phyloP scores from a whole-genome alignment of 1,284 basidiomycete genomes.

The Heterobasidion parviporum region DNA sequence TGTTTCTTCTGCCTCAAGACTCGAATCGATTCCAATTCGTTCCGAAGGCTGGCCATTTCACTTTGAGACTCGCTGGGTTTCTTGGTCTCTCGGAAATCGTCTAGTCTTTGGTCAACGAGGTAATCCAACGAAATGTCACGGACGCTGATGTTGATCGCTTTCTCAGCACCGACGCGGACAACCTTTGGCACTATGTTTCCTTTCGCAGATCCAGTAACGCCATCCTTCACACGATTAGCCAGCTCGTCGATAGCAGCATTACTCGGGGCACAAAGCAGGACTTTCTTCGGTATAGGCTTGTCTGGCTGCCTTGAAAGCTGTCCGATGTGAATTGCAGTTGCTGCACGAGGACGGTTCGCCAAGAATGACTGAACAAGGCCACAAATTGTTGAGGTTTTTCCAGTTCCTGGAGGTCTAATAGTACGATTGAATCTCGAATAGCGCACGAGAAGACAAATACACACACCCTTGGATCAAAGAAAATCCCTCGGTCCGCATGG shows the following conservation, averaged over 20 bases:
- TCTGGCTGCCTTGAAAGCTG: slow-evolving; percentile 32
- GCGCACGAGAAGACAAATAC: background rate
- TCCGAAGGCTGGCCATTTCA: slow-evolving; percentile 55
- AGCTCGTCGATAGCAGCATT: slow-evolving; percentile 99
- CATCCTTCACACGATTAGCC: slow-evolving; percentile 79
- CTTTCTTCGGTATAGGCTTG: slow-evolving; percentile 55
- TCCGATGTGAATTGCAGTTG: slow-evolving; percentile 41
- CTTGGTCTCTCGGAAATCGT: slow-evolving; percentile 30
- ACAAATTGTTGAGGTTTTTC: slow-evolving; percentile 98
- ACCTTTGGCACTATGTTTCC: slow-evolving; percentile 62
- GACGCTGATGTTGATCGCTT: slow-evolving; percentile 75
- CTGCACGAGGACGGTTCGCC: slow-evolving; percentile 43
- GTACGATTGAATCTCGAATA: background rate
- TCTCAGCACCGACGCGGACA: slow-evolving; percentile 82
- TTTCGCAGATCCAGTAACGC: slow-evolving; percentile 55
- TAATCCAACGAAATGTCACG: slow-evolving; percentile 85
- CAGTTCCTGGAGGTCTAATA: slow-evolving; percentile 89
- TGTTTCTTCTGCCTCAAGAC: slow-evolving; percentile 52
- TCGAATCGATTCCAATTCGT: slow-evolving; percentile 66
- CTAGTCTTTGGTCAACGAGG: slow-evolving; percentile 75
- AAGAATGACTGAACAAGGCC: slow-evolving; percentile 87
- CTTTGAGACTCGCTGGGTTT: slow-evolving; percentile 36
- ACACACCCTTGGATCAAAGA: slow-evolving; percentile 90
- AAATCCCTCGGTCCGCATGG: slow-evolving; percentile 75
- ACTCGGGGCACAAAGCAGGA: slow-evolving; percentile 94